These are phyloP conservation scores for Botrytis aclada DNA, from an alignment of 2,329 filamentous ascomycete genomes.

Conservation along the genomic window DNA sequence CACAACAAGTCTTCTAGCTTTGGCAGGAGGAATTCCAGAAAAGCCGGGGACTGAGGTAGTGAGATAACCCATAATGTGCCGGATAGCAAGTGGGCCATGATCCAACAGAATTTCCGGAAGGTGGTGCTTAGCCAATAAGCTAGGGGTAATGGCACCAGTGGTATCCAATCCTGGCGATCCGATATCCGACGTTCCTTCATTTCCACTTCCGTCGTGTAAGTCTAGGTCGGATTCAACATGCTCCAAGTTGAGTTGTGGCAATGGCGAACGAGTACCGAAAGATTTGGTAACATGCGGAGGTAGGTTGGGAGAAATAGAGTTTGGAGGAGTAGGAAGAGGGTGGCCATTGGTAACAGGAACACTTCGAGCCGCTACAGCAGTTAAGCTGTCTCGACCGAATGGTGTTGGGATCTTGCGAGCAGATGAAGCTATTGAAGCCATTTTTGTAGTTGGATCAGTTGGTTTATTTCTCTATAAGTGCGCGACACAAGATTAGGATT, in stretches of 20 bases:
- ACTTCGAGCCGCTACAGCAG: slow-evolving; percentile 67
- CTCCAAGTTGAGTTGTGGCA: slow-evolving; percentile 47
- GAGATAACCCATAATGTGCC: slow-evolving; percentile 91
- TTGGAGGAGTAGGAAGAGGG: slow-evolving; percentile 83
- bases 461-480: slow-evolving; percentile 36
- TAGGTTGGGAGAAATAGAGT: slow-evolving; percentile 88
- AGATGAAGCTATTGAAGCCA: slow-evolving; percentile 62
- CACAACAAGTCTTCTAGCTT: slow-evolving; percentile 89
- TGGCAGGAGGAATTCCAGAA: slow-evolving; percentile 80
- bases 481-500: slow-evolving; percentile 33
- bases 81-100: slow-evolving; percentile 88
- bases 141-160: slow-evolving; percentile 77
- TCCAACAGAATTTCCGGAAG: slow-evolving; percentile 85
- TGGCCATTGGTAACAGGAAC: slow-evolving; percentile 53
- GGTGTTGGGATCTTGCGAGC: slow-evolving; percentile 65
- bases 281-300: slow-evolving; percentile 76
- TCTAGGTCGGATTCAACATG: slow-evolving; percentile 84
- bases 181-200: slow-evolving; percentile 27
- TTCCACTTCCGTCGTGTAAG: slow-evolving; percentile 56
- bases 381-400: slow-evolving; percentile 64
- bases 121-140: slow-evolving; percentile 83
- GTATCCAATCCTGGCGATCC: slow-evolving; percentile 56
- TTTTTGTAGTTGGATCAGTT: slow-evolving; percentile 41
- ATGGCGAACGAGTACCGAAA: slow-evolving; percentile 44
- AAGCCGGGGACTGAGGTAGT: slow-evolving; percentile 93